Evolutionary conservation across 495 filamentous ascomycete species (phyloP).

Genomic region (Penicillium tannophilum): DNA sequence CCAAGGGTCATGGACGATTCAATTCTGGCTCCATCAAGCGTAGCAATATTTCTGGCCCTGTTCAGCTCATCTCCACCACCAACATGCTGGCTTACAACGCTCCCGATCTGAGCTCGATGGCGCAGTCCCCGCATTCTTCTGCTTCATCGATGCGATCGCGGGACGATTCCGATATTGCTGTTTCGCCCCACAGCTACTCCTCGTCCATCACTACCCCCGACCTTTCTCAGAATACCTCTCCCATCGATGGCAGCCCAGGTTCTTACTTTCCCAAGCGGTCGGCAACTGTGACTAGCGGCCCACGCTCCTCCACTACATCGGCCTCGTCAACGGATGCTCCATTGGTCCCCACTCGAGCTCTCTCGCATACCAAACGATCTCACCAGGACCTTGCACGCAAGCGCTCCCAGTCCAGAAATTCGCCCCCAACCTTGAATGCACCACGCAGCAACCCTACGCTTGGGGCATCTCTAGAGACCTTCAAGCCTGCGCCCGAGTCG

Average conservation of each 20-base stretch:
- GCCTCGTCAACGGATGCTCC: slow-evolving; percentile 57
- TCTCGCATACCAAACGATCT: slow-evolving; percentile 82
- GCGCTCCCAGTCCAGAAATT: slow-evolving; percentile 59
- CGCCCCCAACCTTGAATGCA: slow-evolving; percentile 42
- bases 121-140: slow-evolving; percentile 53
- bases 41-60: slow-evolving; percentile 79
- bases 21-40: slow-evolving; percentile 52
- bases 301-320: slow-evolving; percentile 46
- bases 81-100: slow-evolving; percentile 96
- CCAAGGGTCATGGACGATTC: slow-evolving; percentile 44
- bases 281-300: slow-evolving; percentile 42
- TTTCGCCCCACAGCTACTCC: slow-evolving; percentile 58
- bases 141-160: slow-evolving; percentile 58
- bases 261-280: slow-evolving; percentile 70
- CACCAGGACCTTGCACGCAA: slow-evolving; percentile 68
- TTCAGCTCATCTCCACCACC: slow-evolving; percentile 88
- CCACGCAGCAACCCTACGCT: slow-evolving; percentile 38
- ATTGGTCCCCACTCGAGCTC: slow-evolving; percentile 69
- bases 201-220: slow-evolving; percentile 72
- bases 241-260: slow-evolving; percentile 66
- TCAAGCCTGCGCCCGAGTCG: slow-evolving; percentile 35
- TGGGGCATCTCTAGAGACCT: slow-evolving; percentile 46
- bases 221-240: slow-evolving; percentile 60
- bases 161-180: slow-evolving; percentile 64
- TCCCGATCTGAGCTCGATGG: slow-evolving; percentile 63